phyloP scores from a whole-genome alignment of 2,329 filamentous ascomycete genomes.

The Fusarium tanahbumbuense region DNA sequence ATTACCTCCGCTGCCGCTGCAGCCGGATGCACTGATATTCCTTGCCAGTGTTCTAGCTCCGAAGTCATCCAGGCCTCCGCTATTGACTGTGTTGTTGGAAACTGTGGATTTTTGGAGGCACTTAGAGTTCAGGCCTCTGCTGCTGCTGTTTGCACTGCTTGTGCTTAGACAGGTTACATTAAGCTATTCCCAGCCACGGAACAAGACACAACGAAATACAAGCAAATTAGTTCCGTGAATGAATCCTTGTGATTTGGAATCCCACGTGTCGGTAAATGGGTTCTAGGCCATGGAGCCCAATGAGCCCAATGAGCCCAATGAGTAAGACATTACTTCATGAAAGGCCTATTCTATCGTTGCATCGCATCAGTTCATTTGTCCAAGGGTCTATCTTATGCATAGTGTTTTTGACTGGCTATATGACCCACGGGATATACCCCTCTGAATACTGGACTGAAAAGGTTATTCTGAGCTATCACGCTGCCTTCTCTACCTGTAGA shows the following conservation, averaged over 20 bases:
- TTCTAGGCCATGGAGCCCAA: not conserved
- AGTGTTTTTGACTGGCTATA: not conserved
- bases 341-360: accelerated
- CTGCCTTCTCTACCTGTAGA: not conserved
- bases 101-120: conserved; percentile 29
- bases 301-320: not conserved
- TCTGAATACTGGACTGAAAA: not conserved
- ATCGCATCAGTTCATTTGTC: not conserved
- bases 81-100: conserved; percentile 29
- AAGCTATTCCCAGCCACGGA: not conserved
- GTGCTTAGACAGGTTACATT: conserved; percentile 1
- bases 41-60: conserved; percentile 36
- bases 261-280: not conserved
- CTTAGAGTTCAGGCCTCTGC: conserved; percentile 30
- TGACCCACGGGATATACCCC: not conserved
- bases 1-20: conserved; percentile 34
- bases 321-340: not conserved
- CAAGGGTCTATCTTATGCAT: too few species aligned
- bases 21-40: conserved; percentile 30
- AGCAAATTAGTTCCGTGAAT: too few species aligned
- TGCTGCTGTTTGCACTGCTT: conserved; percentile 37
- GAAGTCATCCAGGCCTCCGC: conserved; percentile 31
- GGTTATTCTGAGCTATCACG: not conserved
- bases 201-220: not conserved
- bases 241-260: not conserved